Evolutionary conservation across 768 basidiomycete species (phyloP).

Genomic region (Rhizopogon vesiculosus): DNA sequence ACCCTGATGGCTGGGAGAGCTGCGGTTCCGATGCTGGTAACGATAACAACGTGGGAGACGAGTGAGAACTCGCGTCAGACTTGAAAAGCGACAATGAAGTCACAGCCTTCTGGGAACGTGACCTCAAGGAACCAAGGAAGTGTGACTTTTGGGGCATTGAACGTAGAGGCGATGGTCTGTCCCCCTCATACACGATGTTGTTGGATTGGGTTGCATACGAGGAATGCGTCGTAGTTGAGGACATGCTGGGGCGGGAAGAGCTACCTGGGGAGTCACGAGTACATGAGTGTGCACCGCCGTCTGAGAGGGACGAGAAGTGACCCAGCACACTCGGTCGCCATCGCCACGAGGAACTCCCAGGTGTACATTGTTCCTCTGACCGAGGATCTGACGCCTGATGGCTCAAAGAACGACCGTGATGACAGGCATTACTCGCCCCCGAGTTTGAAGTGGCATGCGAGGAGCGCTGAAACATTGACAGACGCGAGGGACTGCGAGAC

Average conservation of each 20-base stretch:
- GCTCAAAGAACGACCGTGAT: constrained; percentile 48
- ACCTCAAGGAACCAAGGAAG: constrained; percentile 29
- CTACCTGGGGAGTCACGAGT: constrained; percentile 37
- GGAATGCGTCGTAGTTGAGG: constrained; percentile 53
- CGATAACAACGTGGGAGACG: constrained; percentile 35
- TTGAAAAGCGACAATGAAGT: constrained; percentile 28
- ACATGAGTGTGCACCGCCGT: constrained; percentile 37
- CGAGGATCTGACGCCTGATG: constrained; percentile 36
- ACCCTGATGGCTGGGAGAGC: constrained; percentile 31
- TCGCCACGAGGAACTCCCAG: constrained; percentile 30
- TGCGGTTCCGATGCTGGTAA: constrained; percentile 35
- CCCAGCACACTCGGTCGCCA: constrained; percentile 66
- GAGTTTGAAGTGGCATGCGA: constrained; percentile 23
- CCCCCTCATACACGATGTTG: constrained; percentile 34
- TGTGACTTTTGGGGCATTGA: constrained; percentile 30
- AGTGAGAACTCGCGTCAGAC: constrained; percentile 14
- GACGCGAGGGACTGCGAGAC: constrained; percentile 31
- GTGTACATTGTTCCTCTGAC: constrained; percentile 7
- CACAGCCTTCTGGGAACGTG: constrained; percentile 20
- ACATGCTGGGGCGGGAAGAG: constrained; percentile 54
- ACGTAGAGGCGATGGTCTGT: constrained; percentile 29
- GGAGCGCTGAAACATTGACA: constrained; percentile 40
- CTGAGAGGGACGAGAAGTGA: constrained; percentile 51
- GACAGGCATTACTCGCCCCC: constrained; percentile 21
- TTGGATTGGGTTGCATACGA: constrained; percentile 35